These are phyloP conservation scores for Cytospora chrysosperma DNA, from an alignment of 2,329 filamentous ascomycete genomes.

Conservation along the genomic window DNA sequence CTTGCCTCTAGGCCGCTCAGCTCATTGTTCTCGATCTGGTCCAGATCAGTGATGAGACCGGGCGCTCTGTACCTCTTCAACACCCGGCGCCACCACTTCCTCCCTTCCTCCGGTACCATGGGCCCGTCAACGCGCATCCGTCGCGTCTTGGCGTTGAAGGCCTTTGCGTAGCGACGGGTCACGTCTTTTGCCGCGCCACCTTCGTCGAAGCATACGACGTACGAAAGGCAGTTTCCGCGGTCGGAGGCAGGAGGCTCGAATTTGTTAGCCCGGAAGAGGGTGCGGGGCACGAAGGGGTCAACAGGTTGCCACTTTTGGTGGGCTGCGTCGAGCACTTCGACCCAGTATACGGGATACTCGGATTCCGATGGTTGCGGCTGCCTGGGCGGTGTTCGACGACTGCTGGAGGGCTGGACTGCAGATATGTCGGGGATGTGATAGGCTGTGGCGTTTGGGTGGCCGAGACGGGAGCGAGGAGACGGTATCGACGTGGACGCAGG, in stretches of 20 bases:
- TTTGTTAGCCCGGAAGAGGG: slow-evolving; percentile 70
- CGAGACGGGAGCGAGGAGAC: slow-evolving; percentile 48
- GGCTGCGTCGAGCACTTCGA: slow-evolving; percentile 83
- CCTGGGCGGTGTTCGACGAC: slow-evolving; percentile 33
- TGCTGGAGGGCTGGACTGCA: slow-evolving; percentile 37
- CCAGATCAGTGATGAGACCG: slow-evolving; percentile 55
- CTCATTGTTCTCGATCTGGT: slow-evolving; percentile 81
- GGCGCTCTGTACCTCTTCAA: slow-evolving; percentile 45
- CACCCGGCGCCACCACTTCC: slow-evolving; percentile 52
- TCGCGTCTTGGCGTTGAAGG: slow-evolving; percentile 86
- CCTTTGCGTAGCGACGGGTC: slow-evolving; percentile 82
- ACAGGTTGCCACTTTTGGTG: slow-evolving; percentile 90
- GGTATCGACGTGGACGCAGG: slow-evolving; percentile 32
- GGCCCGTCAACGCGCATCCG: slow-evolving; percentile 71
- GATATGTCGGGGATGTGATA: slow-evolving; percentile 48
- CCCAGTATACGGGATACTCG: slow-evolving; percentile 84
- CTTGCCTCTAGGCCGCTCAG: slow-evolving; percentile 67
- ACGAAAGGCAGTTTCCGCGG: slow-evolving; percentile 72
- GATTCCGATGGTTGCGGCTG: slow-evolving; percentile 62
- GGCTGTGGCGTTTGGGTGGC: slow-evolving; percentile 54
- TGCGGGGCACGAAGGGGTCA: slow-evolving; percentile 79
- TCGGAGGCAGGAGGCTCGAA: slow-evolving; percentile 84
- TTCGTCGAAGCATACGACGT: slow-evolving; percentile 82
- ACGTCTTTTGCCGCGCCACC: slow-evolving; percentile 80
- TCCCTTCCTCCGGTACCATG: slow-evolving; percentile 35